Base-by-base conservation (phyloP, 148 eudicot genomes). In the Rhododendron vialii region DNA sequence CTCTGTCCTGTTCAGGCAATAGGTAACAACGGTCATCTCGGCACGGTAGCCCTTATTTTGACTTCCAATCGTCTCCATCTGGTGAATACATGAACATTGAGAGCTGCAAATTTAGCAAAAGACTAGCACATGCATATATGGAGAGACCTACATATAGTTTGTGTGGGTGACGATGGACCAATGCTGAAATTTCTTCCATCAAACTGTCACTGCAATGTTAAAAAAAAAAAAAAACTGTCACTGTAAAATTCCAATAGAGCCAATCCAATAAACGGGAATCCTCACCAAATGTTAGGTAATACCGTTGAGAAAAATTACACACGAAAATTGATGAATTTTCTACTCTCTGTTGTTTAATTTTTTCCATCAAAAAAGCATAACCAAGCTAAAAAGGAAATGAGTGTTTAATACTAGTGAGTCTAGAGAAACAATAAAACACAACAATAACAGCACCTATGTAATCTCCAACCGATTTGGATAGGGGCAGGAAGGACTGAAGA, bases 131-230 rank as follows among this genome's bases (percentile, higher is more conserved):
- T 10, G 45, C 28, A 78, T 8, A 77, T 50, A 11, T 47, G 47
- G 13, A 22, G 0, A 84, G 18, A 91, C 96, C 61, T 84, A 95
- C 99, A 79, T 86, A 86, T 80, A 97, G 92, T 90, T 91, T 95
- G 82, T 91, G 92, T 22, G 92, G 93, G 89, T 97, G 98, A 26
- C 99, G 95, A 87, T 95, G 89, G 1, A 97, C 99, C 91, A 97
- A 88, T 73, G 92, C 87, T 80, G 90, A 93, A 74, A 97, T 93
- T 87, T 97, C 95, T 82, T 92, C 93, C 95, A 93, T 88, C 89
- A 97, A 92, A 87, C 92, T 90, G 53, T 87, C 92, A 89, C 99
- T 97, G 61, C 61, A 17, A 53, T 53, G 57, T 53, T 53, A 15
- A 3, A 15, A 53, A 13, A 3, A 51, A 51, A 13, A 51, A 97